These are phyloP conservation scores for Hymenoscyphus salicellus DNA, from an alignment of 2,329 filamentous ascomycete species.

Conservation along the genomic window DNA sequence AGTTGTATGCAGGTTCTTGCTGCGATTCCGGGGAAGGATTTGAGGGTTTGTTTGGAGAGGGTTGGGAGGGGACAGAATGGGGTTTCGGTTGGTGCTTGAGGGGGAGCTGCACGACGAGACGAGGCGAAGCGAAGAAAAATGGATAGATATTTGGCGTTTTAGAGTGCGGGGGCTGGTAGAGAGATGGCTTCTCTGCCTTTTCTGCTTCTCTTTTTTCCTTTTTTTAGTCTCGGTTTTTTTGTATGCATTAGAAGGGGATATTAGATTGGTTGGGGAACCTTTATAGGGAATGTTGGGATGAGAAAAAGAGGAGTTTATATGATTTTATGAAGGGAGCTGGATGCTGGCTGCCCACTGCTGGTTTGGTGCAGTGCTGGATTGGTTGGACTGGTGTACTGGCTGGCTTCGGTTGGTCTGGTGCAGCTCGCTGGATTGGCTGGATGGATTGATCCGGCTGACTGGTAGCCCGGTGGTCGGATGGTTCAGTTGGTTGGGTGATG, in stretches of 20 bases:
- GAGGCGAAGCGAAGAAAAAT: no score
- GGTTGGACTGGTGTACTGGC: neutral
- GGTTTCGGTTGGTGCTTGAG: neutral
- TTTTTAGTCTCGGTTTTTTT: neutral
- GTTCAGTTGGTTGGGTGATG: neutral
- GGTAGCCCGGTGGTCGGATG: no score
- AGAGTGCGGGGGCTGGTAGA: neutral
- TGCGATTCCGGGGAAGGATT: constrained; percentile 28
- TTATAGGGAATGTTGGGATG: neutral
- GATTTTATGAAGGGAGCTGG: neutral
- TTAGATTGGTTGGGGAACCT: neutral
- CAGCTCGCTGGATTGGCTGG: neutral
- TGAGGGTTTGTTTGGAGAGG: constrained; percentile 26
- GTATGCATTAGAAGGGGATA: neutral
- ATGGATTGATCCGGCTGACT: no score
- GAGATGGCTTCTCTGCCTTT: neutral
- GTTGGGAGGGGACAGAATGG: constrained; percentile 15
- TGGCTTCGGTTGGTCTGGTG: neutral
- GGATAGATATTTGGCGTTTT: neutral
- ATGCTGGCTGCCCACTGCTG: neutral
- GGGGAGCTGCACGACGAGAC: neutral
- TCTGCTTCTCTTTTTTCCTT: neutral
- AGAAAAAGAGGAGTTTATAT: neutral
- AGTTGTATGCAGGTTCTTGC: constrained; percentile 32
- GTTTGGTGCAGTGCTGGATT: neutral